Conservation (phyloP, 2,329 filamentous ascomycete species). For the Coleophoma crateriformis region DNA sequence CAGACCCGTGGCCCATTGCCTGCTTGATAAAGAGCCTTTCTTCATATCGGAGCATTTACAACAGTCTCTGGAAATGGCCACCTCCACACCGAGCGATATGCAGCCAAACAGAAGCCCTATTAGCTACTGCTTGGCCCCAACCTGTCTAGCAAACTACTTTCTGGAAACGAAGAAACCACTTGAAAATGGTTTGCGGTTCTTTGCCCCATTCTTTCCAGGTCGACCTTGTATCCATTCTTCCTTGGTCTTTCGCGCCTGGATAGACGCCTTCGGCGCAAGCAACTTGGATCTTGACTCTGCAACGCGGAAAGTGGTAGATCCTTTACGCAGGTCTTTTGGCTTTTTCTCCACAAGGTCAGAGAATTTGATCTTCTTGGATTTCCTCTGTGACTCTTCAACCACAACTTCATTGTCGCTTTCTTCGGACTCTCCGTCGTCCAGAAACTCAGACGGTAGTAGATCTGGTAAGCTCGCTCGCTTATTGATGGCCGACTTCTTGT, state of each 20-base stretch:
- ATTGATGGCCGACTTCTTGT: background rate
- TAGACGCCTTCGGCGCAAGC: constrained; percentile 21
- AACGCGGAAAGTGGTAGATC: constrained; percentile 24
- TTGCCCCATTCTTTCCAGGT: constrained; percentile 8
- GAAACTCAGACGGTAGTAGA: constrained; percentile 21
- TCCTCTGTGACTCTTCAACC: background rate
- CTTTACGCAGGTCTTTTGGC: constrained; percentile 20
- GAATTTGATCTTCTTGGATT: constrained; percentile 22
- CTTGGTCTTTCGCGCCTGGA: constrained; percentile 17
- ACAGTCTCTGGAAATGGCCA: no score
- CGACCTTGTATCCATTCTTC: constrained; percentile 23
- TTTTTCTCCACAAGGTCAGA: constrained; percentile 16
- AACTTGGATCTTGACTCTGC: constrained; percentile 9
- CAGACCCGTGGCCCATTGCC: no score
- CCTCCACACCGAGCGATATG: no score
- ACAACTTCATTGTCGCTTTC: background rate
- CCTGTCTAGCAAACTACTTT: constrained; percentile 5
- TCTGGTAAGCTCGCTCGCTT: constrained; percentile 14
- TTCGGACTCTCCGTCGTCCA: constrained; percentile 19
- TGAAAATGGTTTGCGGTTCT: constrained; percentile 15
- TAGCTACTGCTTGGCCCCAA: no score
- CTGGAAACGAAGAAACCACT: constrained; percentile 18
- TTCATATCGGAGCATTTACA: no score
- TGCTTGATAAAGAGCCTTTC: no score
- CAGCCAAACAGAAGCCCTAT: no score